Conservation (phyloP, 768 basidiomycete species). For the Pisolithus sp. region DNA sequence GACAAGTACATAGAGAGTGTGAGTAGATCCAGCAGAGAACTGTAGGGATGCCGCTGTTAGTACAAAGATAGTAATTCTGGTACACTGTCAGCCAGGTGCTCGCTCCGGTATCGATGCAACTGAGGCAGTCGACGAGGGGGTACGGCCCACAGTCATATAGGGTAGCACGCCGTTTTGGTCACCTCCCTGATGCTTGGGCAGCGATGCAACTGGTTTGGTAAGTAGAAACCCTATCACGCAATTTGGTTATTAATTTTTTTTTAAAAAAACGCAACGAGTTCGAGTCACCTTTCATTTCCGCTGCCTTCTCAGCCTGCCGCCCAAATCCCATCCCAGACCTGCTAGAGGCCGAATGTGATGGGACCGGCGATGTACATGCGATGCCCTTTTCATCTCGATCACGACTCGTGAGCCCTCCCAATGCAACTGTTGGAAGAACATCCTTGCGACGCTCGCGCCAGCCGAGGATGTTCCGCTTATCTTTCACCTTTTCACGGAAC, state of each 20-base stretch:
- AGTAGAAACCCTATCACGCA: conserved; percentile 44
- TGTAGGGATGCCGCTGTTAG: no score
- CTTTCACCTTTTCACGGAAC: conserved; percentile 64
- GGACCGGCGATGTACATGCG: conserved; percentile 3
- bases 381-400: conserved; percentile 9
- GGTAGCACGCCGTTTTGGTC: not conserved
- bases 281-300: conserved; percentile 51
- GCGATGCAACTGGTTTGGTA: conserved; percentile 51
- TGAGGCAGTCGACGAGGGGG: not conserved
- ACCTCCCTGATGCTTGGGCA: conserved; percentile 36
- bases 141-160: no score
- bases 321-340: conserved; percentile 69
- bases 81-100: no score
- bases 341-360: conserved; percentile 9
- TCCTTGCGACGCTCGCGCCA: conserved; percentile 59
- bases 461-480: conserved; percentile 57
- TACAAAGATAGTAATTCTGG: no score
- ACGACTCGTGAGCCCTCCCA: conserved; percentile 16
- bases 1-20: not conserved
- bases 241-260: conserved; percentile 1
- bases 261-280: not conserved
- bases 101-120: not conserved
- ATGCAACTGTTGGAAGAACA: conserved; percentile 41
- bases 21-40: not conserved
- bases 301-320: conserved; percentile 72